Evolutionary conservation across 352 stramenopile species (phyloP).

Genomic region (Phytophthora aleatoria): DNA sequence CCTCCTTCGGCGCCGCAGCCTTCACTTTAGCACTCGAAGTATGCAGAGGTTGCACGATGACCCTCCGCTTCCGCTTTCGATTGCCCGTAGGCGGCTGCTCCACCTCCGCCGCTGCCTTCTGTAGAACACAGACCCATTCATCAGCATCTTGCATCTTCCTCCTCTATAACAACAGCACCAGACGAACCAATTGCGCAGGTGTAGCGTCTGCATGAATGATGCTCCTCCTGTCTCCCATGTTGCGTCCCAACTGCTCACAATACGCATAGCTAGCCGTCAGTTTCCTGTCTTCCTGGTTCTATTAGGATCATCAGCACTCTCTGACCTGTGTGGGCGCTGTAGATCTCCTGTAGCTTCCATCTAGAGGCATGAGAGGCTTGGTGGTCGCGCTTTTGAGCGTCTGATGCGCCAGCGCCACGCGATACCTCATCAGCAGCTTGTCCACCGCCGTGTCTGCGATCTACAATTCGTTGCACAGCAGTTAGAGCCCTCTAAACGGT

Average conservation of each 20-base stretch:
- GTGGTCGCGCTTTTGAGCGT: slow-evolving; percentile 31
- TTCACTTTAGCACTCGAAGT: slow-evolving; percentile 9
- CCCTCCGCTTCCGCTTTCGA: slow-evolving; percentile 70
- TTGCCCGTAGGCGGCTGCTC: slow-evolving; percentile 16
- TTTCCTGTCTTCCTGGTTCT: neutral
- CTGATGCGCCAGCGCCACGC: slow-evolving; percentile 50
- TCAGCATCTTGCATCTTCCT: neutral
- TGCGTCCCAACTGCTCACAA: slow-evolving; percentile 45
- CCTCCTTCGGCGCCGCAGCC: neutral
- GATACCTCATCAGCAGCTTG: slow-evolving; percentile 66
- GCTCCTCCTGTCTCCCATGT: slow-evolving; percentile 39
- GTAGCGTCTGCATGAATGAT: slow-evolving; percentile 45
- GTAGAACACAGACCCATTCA: neutral
- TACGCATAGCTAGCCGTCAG: slow-evolving; percentile 7
- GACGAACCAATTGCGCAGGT: slow-evolving; percentile 37
- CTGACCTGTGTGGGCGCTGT: slow-evolving; percentile 46
- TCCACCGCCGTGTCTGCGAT: slow-evolving; percentile 64
- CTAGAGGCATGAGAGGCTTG: slow-evolving; percentile 42
- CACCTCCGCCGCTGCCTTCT: slow-evolving; percentile 29
- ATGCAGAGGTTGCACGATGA: slow-evolving; percentile 49
- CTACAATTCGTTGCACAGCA: slow-evolving; percentile 22
- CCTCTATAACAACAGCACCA: neutral
- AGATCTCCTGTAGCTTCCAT: slow-evolving; percentile 44
- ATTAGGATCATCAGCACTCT: neutral
- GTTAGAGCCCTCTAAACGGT: slow-evolving; percentile 10